Evolutionary conservation across 495 filamentous ascomycete species (phyloP), one percentile per base, ranked within the genome.

Genomic region (Rostrohypoxylon terebratum): DNA sequence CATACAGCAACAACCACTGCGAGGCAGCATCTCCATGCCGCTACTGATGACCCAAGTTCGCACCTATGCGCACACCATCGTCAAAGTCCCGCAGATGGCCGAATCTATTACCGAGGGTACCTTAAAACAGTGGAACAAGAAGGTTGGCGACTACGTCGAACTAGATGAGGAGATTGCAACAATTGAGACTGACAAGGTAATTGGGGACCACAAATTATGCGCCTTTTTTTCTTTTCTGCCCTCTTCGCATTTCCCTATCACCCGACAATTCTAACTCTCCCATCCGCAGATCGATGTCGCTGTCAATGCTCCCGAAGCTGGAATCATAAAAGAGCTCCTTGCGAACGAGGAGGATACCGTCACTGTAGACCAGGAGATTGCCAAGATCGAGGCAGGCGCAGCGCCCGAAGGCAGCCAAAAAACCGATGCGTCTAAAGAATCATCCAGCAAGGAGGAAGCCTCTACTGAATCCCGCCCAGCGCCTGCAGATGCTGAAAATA

Each of bases 111-210:
- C 93, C 44, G 96, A 99, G 81, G 96, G 96, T 60, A 98, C 96
- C 18, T 80, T 99, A 77, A 98, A 97, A 83, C 93, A 97, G 75
- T 99, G 92, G 84, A 91, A 89, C 66, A 98, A 98, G 87, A 89
- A 97, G 83, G 85, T 97, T 78, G 96, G 96, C 63, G 96, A 99
- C 83, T 96, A 88, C 74, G 94, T 99, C 14, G 93, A 96, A 83
- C 90, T 91, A 77, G 96, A 98, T 77, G 96, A 99, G 81, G 96
- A 98, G 80, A 96, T 99, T 77, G 96, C 96, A 31, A 97, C 96
- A 36, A 99, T 99, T 78, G 96, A 99, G 82, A 99, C 96, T n/a
- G 96, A 99, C 86, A 99, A 99, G 92, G 94, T 94, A 85, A 69
- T 1, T n/a, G 2, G 45, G 16, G 55, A 44, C 40, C 14, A 13